Conservation (phyloP, 2,329 filamentous ascomycete species). For the Venturiaceae sp. region DNA sequence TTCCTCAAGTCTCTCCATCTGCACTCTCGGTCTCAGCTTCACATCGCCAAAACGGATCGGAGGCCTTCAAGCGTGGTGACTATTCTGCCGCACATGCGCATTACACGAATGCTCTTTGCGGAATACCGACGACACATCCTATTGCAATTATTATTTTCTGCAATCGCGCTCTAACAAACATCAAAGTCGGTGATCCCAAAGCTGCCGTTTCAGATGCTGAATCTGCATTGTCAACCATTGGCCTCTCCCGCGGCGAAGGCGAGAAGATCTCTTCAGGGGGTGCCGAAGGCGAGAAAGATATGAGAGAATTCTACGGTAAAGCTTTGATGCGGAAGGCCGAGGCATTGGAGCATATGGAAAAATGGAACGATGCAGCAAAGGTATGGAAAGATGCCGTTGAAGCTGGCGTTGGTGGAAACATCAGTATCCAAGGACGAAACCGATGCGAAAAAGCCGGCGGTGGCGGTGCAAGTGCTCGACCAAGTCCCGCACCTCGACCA, state of each 20-base stretch:
- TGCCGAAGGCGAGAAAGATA: slow-evolving; percentile 58
- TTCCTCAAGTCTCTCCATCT: slow-evolving; percentile 59
- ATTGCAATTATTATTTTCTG: slow-evolving; percentile 81
- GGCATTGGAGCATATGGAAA: slow-evolving; percentile 89
- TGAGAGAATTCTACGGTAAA: slow-evolving; percentile 91
- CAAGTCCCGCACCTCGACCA: slow-evolving; percentile 32
- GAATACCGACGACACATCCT: slow-evolving; percentile 70
- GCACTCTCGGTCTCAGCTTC: slow-evolving; percentile 67
- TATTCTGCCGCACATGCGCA: slow-evolving; percentile 76
- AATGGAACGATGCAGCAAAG: slow-evolving; percentile 72
- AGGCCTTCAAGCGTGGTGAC: slow-evolving; percentile 89
- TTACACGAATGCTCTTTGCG: slow-evolving; percentile 67
- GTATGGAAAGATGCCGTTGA: slow-evolving; percentile 81
- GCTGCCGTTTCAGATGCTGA: slow-evolving; percentile 79
- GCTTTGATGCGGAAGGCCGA: slow-evolving; percentile 91
- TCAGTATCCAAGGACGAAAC: slow-evolving; percentile 75
- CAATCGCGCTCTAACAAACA: slow-evolving; percentile 79
- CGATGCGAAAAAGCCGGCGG: slow-evolving; percentile 79
- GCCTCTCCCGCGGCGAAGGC: slow-evolving; percentile 64
- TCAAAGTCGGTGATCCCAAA: slow-evolving; percentile 90
- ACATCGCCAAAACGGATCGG: slow-evolving; percentile 70
- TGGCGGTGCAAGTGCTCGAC: slow-evolving; percentile 16
- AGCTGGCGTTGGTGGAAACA: slow-evolving; percentile 73
- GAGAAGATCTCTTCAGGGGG: slow-evolving; percentile 65
- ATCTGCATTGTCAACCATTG: slow-evolving; percentile 68